Evolutionary conservation across 208 protist species (phyloP).

Genomic region (Naegleria fowleri): DNA sequence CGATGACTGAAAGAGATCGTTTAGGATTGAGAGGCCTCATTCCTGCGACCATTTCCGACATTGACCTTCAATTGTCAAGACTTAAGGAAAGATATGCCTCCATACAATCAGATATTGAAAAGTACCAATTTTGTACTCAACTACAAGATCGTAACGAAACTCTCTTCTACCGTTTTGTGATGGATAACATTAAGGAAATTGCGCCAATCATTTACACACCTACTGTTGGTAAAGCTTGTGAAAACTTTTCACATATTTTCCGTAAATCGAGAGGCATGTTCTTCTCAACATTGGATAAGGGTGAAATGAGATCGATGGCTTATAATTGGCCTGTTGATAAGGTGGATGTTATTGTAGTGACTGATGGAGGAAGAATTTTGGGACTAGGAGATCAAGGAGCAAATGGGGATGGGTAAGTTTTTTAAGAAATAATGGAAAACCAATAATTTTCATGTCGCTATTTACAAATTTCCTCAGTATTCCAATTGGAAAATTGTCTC

Average conservation of each 20-base stretch:
- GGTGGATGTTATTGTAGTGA: conserved; percentile 87
- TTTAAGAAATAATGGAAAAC: no score
- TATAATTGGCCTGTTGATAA: conserved; percentile 61
- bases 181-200: conserved; percentile 5
- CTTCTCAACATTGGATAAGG: conserved; percentile 66
- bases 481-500: conserved; percentile 82
- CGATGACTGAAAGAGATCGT: not conserved
- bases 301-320: conserved; percentile 69
- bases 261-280: conserved; percentile 78
- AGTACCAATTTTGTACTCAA: not conserved
- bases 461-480: conserved; percentile 79
- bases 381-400: conserved; percentile 73
- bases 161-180: conserved; percentile 51
- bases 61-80: not conserved
- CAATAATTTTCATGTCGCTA: no score
- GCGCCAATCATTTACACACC: conserved; percentile 28
- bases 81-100: not conserved
- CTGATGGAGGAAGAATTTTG: conserved; percentile 87
- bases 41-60: not conserved
- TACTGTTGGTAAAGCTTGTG: conserved; percentile 77
- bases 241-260: conserved; percentile 72
- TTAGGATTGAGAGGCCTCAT: conserved; percentile 15
- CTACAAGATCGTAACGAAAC: conserved; percentile 48
- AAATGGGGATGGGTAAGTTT: not conserved
- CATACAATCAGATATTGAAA: not conserved